A percentile compares a stretch with the other conserved stretches of the same genome.
Conservation (phyloP, 495 filamentous ascomycete genomes). For the Cudoniella acicularis region DNA sequence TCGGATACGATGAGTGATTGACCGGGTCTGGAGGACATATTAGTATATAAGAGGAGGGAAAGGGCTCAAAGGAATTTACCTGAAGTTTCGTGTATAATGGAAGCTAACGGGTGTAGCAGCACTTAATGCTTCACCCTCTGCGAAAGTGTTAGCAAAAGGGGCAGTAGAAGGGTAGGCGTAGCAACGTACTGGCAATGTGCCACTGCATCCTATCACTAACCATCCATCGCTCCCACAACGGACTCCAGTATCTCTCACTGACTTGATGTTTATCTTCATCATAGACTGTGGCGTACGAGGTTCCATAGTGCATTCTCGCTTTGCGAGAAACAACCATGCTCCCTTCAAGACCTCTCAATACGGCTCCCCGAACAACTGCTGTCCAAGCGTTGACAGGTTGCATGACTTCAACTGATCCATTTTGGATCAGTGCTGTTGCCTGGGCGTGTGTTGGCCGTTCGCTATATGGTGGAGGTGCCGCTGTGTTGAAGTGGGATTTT, state of each 20-base stretch:
- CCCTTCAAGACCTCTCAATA: conserved; percentile 64
- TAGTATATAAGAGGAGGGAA: background rate
- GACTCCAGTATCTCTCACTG: conserved; percentile 67
- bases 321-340: conserved; percentile 66
- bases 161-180: background rate
- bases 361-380: conserved; percentile 67
- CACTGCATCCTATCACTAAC: conserved; percentile 76
- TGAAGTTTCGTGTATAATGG: conserved; percentile 77
- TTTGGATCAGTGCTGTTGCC: conserved; percentile 34
- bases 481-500: conserved; percentile 60
- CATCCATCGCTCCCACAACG: conserved; percentile 78
- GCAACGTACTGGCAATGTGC: conserved; percentile 63
- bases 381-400: conserved; percentile 76
- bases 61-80: conserved; percentile 20
- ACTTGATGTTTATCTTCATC: conserved; percentile 65
- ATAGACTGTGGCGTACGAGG: conserved; percentile 70
- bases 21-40: conserved; percentile 15
- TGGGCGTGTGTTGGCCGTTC: conserved; percentile 56
- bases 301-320: conserved; percentile 73
- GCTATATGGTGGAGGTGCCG: conserved; percentile 62
- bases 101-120: conserved; percentile 63
- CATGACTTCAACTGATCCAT: conserved; percentile 63
- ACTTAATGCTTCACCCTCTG: conserved; percentile 64
- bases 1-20: conserved; percentile 53
- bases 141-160: conserved; percentile 9